Conservation (phyloP, 2,329 filamentous ascomycete species). For the Fusarium nurragi region DNA sequence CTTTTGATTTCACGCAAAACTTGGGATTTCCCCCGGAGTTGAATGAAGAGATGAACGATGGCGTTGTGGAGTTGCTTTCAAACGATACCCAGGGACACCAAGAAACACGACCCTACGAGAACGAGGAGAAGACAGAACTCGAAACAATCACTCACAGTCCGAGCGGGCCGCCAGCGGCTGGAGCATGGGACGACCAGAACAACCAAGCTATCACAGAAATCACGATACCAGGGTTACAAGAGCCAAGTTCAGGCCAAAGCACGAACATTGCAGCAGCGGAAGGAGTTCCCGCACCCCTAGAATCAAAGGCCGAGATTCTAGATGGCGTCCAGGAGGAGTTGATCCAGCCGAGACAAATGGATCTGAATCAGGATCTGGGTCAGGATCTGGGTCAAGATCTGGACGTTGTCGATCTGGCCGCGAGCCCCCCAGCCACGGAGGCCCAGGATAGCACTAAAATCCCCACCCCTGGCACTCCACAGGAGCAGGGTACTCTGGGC, state of each 20-base stretch:
- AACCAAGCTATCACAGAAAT: slow-evolving; percentile 31
- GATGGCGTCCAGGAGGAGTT: slow-evolving; percentile 11
- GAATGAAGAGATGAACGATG: slow-evolving; percentile 40
- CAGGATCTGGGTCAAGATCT: not conserved
- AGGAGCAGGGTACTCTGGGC: slow-evolving; percentile 9
- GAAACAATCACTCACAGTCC: slow-evolving; percentile 24
- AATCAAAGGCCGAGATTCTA: slow-evolving; percentile 18
- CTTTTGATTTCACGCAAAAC: slow-evolving; percentile 49
- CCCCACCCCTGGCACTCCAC: slow-evolving; percentile 7
- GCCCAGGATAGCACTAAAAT: slow-evolving; percentile 1
- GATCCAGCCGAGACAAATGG: not conserved
- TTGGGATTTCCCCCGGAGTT: slow-evolving; percentile 44
- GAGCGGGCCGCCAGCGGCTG: slow-evolving; percentile 21
- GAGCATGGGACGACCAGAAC: slow-evolving; percentile 16
- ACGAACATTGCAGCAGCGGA: slow-evolving; percentile 15
- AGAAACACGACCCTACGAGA: slow-evolving; percentile 21
- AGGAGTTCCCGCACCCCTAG: slow-evolving; percentile 8
- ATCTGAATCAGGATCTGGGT: not conserved
- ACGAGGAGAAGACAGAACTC: slow-evolving; percentile 40
- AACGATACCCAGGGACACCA: slow-evolving; percentile 41
- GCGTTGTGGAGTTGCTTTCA: slow-evolving; percentile 45
- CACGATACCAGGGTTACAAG: slow-evolving; percentile 35
- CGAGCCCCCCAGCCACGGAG: slow-evolving; percentile 3
- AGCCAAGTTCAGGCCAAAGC: slow-evolving; percentile 20
- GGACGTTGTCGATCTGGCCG: not conserved